Base-by-base conservation (phyloP, 2,329 filamentous ascomycete species). In the Monosporascus ibericus region DNA sequence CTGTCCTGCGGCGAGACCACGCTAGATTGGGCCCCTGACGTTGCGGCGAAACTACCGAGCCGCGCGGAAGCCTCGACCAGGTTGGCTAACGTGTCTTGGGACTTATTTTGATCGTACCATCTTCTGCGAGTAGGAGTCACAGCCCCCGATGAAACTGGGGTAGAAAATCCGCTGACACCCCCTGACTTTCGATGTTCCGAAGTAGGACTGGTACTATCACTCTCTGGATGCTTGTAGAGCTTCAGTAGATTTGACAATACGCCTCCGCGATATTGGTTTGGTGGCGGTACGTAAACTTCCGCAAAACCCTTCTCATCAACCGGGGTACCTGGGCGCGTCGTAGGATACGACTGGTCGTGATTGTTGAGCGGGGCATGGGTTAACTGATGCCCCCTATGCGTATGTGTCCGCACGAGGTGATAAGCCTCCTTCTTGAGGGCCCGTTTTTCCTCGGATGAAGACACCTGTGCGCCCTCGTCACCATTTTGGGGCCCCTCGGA, bases 81-180 rank as follows among this genome's bases (percentile, higher is more conserved):
- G 48, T 73, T 77, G 55, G 72, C 69, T 24, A 77, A 65, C 0
- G 75, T 77, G 24, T 77, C 75, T 44, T 71, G 69, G 1, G 75
- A 77, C 6, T 68, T 70, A 55, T 75, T 73, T 59, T 75, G 70
- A 48, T 76, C 72, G 58, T 77, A 77, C 75, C 75, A 77, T 52
- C 77, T 77, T 54, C 65, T 69, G 44, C 68, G 66, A 38, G 62
- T 75, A 6, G 75, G 75, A 3, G 74, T 77, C 2, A 68, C 65
- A 2, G 69, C 65, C 5, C 75, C 75, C 2, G 70, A 71, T 17
- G 70, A 69, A 20, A 65, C 66, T 14, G 70, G 66, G 2, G 71
- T 72, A 5, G 63, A 66, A 15, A 60, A 61, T 24, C 42, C 63
- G 42, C 63, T 63, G 39, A 49, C 54, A 38, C 54, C 52, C 22